These are phyloP conservation scores for Naganishia sp. DNA, from an alignment of 1,284 basidiomycete genomes.

Conservation along the genomic window DNA sequence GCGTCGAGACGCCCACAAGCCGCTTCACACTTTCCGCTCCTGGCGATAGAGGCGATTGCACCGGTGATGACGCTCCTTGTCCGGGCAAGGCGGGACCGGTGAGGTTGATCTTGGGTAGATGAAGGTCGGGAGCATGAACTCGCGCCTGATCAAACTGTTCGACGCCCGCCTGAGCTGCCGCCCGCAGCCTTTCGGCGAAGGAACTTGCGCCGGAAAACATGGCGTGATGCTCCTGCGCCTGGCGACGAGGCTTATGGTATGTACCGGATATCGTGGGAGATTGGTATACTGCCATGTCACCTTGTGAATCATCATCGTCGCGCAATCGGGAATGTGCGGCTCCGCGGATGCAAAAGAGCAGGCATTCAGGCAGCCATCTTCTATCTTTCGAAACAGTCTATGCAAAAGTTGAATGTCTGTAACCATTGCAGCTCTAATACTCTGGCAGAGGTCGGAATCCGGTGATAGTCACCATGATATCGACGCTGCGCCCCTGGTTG, in stretches of 20 bases:
- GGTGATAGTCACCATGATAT: too few relatives aligned
- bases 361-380: not conserved
- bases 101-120: conserved; percentile 20
- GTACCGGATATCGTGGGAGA: not conserved
- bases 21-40: conserved; percentile 1
- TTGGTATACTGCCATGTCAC: not conserved
- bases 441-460: too few relatives aligned
- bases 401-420: too few relatives aligned
- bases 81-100: not conserved
- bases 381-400: too few relatives aligned
- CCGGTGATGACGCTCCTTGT: not conserved
- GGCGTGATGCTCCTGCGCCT: not conserved
- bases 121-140: conserved; percentile 8
- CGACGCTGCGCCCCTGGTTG: too few relatives aligned
- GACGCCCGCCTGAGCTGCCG: conserved; percentile 29
- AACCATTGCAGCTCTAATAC: too few relatives aligned
- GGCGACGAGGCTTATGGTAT: not conserved
- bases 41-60: not conserved
- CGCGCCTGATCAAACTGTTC: conserved; percentile 30
- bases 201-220: conserved; percentile 30
- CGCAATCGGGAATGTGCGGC: not conserved
- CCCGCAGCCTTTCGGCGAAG: conserved; percentile 29
- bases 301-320: too few relatives aligned
- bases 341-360: not conserved
- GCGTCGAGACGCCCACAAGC: not conserved